Conservation (phyloP, 352 stramenopile genomes). For the Globisporangium orthogonon region DNA sequence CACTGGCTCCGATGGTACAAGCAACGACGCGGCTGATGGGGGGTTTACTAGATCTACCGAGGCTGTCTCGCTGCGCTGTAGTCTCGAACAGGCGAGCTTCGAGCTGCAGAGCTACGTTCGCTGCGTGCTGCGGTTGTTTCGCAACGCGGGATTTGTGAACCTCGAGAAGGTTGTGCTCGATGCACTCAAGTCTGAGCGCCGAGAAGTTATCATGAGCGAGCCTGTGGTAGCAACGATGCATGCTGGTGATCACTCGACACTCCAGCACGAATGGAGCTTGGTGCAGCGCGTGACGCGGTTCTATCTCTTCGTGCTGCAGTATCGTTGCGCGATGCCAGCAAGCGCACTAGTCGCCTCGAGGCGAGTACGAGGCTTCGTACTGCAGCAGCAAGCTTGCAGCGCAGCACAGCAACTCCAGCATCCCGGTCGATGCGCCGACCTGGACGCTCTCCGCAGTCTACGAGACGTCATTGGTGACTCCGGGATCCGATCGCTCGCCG, state of each 20-base stretch:
- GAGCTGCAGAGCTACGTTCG: constrained; percentile 7
- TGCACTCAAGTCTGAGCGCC: constrained; percentile 4
- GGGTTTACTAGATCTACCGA: too few relatives aligned
- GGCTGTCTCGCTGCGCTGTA: constrained; percentile 1
- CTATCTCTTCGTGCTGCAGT: constrained; percentile 17
- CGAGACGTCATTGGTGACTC: constrained; percentile 9
- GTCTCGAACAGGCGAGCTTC: constrained; percentile 8
- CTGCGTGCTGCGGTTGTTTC: constrained; percentile 17
- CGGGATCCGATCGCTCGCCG: constrained; percentile 9
- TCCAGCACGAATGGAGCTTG: background rate
- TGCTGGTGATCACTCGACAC: too few relatives aligned
- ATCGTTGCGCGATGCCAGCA: constrained; percentile 10
- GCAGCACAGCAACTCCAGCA: background rate
- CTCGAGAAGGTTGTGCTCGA: background rate
- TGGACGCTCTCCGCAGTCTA: constrained; percentile 10
- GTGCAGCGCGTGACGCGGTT: constrained; percentile 15
- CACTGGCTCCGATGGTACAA: background rate
- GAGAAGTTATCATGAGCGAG: background rate
- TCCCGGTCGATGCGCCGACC: constrained; percentile 5
- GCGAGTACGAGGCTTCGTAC: constrained; percentile 1
- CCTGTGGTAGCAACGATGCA: background rate
- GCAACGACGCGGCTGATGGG: background rate
- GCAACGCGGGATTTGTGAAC: constrained; percentile 6
- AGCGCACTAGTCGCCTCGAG: constrained; percentile 5
- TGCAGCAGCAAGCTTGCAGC: too few relatives aligned